Evolutionary conservation across 2,329 filamentous ascomycete genomes (phyloP).

Genomic region (Colletotrichum australisinense): DNA sequence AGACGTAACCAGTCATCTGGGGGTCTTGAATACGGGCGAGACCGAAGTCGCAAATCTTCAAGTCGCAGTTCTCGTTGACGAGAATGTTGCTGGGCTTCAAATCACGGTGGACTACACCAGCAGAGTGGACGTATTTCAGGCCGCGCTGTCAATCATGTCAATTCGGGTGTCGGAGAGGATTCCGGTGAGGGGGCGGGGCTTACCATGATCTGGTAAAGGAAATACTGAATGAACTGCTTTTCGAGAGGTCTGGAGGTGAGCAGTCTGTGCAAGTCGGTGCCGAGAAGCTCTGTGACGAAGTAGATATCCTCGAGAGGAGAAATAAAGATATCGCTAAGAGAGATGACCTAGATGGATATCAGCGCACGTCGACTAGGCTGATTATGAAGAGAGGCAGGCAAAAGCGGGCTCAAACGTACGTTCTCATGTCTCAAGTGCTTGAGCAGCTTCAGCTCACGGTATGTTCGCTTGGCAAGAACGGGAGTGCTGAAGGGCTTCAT

Average conservation of each 20-base stretch:
- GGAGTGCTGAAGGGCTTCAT: constrained; percentile 99
- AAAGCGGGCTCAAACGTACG: constrained; percentile 60
- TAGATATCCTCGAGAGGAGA: constrained; percentile 99
- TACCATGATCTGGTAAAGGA: constrained; percentile 98
- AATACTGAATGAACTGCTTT: constrained; percentile 99
- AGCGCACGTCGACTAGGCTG: constrained; percentile 33
- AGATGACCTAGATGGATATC: constrained; percentile 78
- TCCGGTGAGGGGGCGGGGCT: constrained; percentile 43
- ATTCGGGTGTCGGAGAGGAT: constrained; percentile 12
- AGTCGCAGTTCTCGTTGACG: constrained; percentile 99
- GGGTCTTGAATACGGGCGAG: constrained; percentile 97
- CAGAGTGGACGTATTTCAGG: constrained; percentile 98
- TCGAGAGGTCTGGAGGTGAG: constrained; percentile 95
- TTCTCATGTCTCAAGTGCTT: constrained; percentile 98
- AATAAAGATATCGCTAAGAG: constrained; percentile 99
- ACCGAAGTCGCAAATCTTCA: constrained; percentile 99
- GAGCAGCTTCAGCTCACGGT: constrained; percentile 95
- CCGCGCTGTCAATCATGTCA: constrained; percentile 73
- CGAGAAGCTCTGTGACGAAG: constrained; percentile 97
- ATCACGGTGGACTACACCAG: constrained; percentile 96
- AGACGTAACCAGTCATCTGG: constrained; percentile 99
- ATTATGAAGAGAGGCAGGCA: not conserved
- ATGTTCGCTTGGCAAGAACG: constrained; percentile 96
- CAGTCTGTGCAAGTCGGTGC: constrained; percentile 94
- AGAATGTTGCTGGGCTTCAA: constrained; percentile 99